Conservation (phyloP, 2,329 filamentous ascomycete genomes). For the Colletotrichum sp. region DNA sequence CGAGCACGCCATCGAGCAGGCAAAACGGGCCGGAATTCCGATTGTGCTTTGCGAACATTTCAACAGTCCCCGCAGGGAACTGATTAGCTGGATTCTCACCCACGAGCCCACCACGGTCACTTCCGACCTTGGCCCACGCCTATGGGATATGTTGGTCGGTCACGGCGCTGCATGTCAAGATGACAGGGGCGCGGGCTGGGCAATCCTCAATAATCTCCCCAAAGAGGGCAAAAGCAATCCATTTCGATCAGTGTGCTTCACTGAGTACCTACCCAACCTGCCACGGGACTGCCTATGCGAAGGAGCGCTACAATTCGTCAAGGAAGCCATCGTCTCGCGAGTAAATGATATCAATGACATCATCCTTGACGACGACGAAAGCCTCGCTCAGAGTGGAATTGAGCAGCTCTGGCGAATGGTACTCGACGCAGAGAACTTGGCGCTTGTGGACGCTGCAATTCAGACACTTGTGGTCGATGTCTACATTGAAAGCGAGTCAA, state of each 20-base stretch:
- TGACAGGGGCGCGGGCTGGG: constrained; percentile 73
- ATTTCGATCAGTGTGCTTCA: constrained; percentile 60
- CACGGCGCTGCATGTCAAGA: constrained; percentile 60
- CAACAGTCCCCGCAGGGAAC: constrained; percentile 61
- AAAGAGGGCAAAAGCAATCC: constrained; percentile 51
- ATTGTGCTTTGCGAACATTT: constrained; percentile 50
- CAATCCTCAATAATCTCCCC: constrained; percentile 59
- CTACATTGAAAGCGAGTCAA: constrained; percentile 67
- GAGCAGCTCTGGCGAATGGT: constrained; percentile 88
- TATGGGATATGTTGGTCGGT: constrained; percentile 80
- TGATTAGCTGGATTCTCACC: constrained; percentile 62
- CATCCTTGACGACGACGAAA: constrained; percentile 55
- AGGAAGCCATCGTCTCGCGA: constrained; percentile 52
- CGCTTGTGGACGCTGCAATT: constrained; percentile 61
- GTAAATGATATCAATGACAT: constrained; percentile 49
- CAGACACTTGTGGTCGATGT: constrained; percentile 71
- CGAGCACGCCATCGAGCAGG: constrained; percentile 54
- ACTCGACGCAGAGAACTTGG: constrained; percentile 67
- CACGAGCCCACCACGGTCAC: constrained; percentile 68
- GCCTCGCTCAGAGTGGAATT: constrained; percentile 56
- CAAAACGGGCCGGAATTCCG: constrained; percentile 44
- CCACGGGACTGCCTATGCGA: constrained; percentile 62
- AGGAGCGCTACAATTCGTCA: constrained; percentile 68
- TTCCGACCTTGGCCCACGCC: constrained; percentile 60
- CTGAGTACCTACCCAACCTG: constrained; percentile 61